phyloP scores from a whole-genome alignment of 208 protist genomes.

The Trypanosomatidae sp. region DNA sequence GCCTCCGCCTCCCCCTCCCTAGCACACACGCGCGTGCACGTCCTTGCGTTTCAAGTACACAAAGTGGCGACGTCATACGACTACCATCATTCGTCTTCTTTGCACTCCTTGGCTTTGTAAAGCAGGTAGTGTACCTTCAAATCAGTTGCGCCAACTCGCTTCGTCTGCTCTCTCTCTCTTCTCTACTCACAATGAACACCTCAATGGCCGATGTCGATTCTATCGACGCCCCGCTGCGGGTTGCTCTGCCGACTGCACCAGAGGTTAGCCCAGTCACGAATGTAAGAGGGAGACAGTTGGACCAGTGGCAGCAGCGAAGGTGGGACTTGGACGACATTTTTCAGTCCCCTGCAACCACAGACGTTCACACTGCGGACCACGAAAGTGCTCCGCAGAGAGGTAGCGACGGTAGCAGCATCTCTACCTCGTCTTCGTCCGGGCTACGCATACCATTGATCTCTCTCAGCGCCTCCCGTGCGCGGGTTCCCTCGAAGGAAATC shows the following conservation, averaged over 20 bases:
- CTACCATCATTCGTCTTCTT: background rate
- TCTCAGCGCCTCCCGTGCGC: slow-evolving; percentile 4
- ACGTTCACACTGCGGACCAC: background rate
- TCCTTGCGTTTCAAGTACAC: background rate
- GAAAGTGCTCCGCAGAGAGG: background rate
- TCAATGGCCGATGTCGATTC: slow-evolving; percentile 26
- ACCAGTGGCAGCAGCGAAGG: background rate
- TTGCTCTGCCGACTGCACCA: slow-evolving; percentile 1
- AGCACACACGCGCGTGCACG: background rate
- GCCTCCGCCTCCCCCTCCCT: background rate
- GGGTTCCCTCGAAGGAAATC: slow-evolving; percentile 22
- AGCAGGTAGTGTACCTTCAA: background rate
- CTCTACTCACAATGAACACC: slow-evolving; percentile 7
- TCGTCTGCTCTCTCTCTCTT: background rate
- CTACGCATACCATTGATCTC: background rate
- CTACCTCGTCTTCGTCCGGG: slow-evolving; percentile 3
- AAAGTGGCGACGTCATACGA: background rate
- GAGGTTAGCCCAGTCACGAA: background rate
- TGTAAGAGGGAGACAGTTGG: too few relatives aligned
- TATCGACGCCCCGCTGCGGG: slow-evolving; percentile 18
- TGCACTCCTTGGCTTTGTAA: background rate
- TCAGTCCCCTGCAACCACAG: slow-evolving; percentile 4
- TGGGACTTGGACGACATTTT: slow-evolving; percentile 27
- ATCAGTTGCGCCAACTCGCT: background rate
- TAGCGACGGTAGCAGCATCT: background rate